Evolutionary conservation across 75 land plant genomes (phyloP).

Genomic region (Sequoiadendron giganteum): DNA sequence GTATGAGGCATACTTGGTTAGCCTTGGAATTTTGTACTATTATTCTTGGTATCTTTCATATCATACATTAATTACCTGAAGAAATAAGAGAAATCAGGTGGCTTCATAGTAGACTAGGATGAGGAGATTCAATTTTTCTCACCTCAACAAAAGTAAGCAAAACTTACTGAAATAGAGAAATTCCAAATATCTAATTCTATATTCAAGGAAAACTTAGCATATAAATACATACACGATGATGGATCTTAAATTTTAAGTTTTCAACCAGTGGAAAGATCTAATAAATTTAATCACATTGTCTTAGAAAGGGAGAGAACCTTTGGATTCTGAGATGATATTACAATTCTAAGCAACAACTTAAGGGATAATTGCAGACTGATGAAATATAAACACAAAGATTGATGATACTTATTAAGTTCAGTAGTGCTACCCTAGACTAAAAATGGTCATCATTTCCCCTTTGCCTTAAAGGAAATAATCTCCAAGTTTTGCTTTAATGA

Average conservation of each 20-base stretch:
- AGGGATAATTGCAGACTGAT: not conserved
- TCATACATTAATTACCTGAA: not conserved
- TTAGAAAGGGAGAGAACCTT: not conserved
- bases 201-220: not conserved
- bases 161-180: not conserved
- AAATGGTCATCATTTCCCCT: no score
- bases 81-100: not conserved
- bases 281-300: not conserved
- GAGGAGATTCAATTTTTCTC: not conserved
- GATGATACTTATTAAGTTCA: not conserved
- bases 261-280: not conserved
- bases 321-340: not conserved
- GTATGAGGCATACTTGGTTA: not conserved
- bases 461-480: not conserved
- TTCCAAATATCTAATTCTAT: not conserved
- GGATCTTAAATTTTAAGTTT: not conserved
- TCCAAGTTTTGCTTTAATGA: not conserved
- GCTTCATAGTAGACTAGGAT: not conserved
- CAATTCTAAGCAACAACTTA: not conserved
- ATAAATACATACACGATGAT: not conserved
- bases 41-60: not conserved
- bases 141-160: not conserved
- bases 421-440: no score
- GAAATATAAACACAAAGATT: not conserved
- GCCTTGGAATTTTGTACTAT: not conserved